phyloP scores from a whole-genome alignment of 2,329 filamentous ascomycete genomes.

The Nemania sp. region DNA sequence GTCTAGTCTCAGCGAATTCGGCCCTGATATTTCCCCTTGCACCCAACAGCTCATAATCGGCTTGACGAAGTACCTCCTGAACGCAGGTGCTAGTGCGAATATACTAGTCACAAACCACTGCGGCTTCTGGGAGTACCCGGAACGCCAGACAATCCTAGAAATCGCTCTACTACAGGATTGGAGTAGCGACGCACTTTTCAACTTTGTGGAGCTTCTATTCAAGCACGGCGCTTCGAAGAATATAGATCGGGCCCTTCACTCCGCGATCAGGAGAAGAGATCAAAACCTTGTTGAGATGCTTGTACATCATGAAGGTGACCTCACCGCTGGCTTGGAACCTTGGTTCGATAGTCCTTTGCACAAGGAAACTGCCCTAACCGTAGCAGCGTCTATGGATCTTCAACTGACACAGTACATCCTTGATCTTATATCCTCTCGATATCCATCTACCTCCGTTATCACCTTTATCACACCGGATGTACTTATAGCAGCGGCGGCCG shows the following conservation, averaged over 20 bases:
- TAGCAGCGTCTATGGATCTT: constrained; percentile 9
- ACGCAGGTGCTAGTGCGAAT: constrained; percentile 22
- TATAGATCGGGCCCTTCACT: constrained; percentile 11
- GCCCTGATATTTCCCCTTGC: background rate
- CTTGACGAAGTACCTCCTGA: constrained; percentile 14
- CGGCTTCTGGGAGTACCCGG: too few species aligned
- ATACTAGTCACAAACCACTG: too few species aligned
- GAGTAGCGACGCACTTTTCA: background rate
- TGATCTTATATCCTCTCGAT: background rate
- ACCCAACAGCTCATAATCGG: background rate
- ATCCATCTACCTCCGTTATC: background rate
- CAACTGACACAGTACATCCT: constrained; percentile 2
- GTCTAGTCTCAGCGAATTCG: background rate
- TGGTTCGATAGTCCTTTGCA: too few species aligned
- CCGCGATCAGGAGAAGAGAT: constrained; percentile 12
- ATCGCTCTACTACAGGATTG: background rate
- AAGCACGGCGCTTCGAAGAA: constrained; percentile 12
- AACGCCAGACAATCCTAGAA: constrained; percentile 16
- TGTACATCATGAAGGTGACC: constrained; percentile 13
- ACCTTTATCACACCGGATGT: constrained; percentile 18
- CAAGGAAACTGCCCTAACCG: constrained; percentile 23
- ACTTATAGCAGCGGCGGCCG: constrained; percentile 3
- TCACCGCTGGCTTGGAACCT: constrained; percentile 1
- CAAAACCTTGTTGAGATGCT: constrained; percentile 17
- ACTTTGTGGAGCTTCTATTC: constrained; percentile 17